Percentiles rank a stretch among this genome's conserved stretches.
Conservation (phyloP, 257 asterid species). For the Fraxinus quadrangulata region DNA sequence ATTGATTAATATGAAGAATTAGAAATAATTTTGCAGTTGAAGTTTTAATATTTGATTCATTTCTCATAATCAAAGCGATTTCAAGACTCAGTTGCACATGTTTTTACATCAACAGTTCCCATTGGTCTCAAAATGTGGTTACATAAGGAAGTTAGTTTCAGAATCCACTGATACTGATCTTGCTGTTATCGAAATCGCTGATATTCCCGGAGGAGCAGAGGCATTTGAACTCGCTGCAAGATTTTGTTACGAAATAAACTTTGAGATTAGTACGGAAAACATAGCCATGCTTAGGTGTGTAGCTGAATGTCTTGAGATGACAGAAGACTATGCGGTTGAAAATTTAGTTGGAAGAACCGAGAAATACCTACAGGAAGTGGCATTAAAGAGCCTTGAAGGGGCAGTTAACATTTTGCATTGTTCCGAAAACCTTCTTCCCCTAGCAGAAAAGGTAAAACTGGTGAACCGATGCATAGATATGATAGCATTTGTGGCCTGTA, state of each 20-base stretch:
- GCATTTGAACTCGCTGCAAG: constrained; percentile 84
- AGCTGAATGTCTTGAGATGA: constrained; percentile 79
- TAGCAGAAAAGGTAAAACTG: constrained; percentile 71
- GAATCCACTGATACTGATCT: constrained; percentile 52
- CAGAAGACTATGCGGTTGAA: constrained; percentile 69
- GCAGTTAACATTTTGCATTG: constrained; percentile 68
- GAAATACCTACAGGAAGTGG: constrained; percentile 70
- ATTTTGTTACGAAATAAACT: constrained; percentile 81
- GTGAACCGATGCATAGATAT: constrained; percentile 75
- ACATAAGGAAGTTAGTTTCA: constrained; percentile 57
- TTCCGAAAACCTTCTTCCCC: constrained; percentile 58
- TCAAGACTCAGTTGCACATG: background rate
- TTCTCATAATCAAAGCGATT: background rate
- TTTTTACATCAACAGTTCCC: constrained; percentile 60
- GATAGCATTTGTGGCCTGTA: constrained; percentile 65
- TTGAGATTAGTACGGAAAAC: constrained; percentile 71
- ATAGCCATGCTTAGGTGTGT: constrained; percentile 72
- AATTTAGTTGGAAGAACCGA: constrained; percentile 67
- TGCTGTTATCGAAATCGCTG: constrained; percentile 54
- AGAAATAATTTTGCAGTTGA: background rate
- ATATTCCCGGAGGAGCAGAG: constrained; percentile 79
- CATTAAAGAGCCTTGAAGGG: constrained; percentile 68
- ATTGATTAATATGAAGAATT: background rate
- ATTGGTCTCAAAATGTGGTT: constrained; percentile 79
- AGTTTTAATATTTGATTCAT: background rate